A percentile compares a stretch with the other conserved stretches of the same genome.
Evolutionary conservation across 1,139 yeast genomes (phyloP).

Genomic region (Yamadazyma sp.): DNA sequence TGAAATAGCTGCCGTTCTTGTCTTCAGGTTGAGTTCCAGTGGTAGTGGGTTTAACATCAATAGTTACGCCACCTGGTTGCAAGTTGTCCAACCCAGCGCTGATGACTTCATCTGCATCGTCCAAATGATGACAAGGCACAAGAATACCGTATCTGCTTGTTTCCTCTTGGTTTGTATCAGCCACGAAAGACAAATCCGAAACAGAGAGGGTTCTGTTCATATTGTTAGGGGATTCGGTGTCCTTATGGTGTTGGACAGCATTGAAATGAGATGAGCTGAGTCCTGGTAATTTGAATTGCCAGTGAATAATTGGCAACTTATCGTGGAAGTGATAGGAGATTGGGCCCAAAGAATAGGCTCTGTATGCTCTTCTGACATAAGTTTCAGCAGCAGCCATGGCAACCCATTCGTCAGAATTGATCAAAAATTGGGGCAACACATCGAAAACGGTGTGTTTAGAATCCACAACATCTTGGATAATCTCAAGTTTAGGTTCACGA

Average conservation of each 20-base stretch:
- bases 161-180: constrained; percentile 57
- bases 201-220: constrained; percentile 90
- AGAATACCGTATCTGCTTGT: constrained; percentile 81
- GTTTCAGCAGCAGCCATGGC: constrained; percentile 96
- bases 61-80: constrained; percentile 47
- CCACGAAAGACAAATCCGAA: constrained; percentile 84
- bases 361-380: constrained; percentile 92
- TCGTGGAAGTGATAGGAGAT: constrained; percentile 64
- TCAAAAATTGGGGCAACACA: constrained; percentile 88
- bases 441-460: constrained; percentile 96
- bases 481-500: constrained; percentile 76
- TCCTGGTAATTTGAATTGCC: constrained; percentile 90
- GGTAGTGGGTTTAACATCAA: constrained; percentile 24
- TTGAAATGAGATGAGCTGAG: constrained; percentile 65
- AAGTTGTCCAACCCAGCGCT: constrained; percentile 73
- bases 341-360: constrained; percentile 88
- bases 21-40: constrained; percentile 20
- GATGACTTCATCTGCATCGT: constrained; percentile 84
- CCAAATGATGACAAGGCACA: constrained; percentile 79
- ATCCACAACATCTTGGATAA: constrained; percentile 88
- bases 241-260: constrained; percentile 55
- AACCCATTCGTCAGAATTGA: constrained; percentile 81
- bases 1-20: constrained; percentile 42
- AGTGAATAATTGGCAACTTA: constrained; percentile 70
- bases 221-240: constrained; percentile 26